These are phyloP conservation scores for Salix suchowensis DNA, from an alignment of 345 rosid genomes.

Conservation along the genomic window DNA sequence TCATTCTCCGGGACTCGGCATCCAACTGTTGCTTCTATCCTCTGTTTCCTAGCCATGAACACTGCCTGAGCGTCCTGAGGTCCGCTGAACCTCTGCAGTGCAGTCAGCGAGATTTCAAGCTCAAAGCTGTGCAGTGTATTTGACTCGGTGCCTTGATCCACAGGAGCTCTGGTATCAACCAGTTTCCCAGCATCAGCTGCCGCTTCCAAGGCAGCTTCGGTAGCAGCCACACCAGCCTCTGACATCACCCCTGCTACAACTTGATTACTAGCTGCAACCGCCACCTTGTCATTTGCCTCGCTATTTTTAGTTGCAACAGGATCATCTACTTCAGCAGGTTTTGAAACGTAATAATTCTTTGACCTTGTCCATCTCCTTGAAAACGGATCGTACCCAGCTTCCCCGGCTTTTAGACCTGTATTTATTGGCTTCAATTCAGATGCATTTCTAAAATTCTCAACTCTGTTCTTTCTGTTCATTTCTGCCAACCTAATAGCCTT, in stretches of 20 bases:
- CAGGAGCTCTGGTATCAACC: constrained; percentile 87
- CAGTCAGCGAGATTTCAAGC: constrained; percentile 56
- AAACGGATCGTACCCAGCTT: constrained; percentile 97
- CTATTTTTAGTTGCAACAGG: constrained; percentile 23
- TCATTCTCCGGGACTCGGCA: constrained; percentile 74
- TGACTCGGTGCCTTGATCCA: constrained; percentile 77
- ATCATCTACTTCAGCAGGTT: constrained; percentile 33
- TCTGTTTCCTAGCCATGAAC: constrained; percentile 88
- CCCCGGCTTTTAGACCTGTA: constrained; percentile 79
- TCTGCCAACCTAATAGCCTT: constrained; percentile 87
- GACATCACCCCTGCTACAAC: constrained; percentile 17
- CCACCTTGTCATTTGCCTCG: constrained; percentile 23
- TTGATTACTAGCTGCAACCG: constrained; percentile 28
- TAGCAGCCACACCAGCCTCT: constrained; percentile 53
- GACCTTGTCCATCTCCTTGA: constrained; percentile 99
- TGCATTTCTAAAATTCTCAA: constrained; percentile 89
- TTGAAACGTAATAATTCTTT: constrained; percentile 73
- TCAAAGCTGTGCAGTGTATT: constrained; percentile 74
- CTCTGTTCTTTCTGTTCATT: constrained; percentile 95
- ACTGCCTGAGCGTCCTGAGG: constrained; percentile 77
- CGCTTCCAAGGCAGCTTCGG: constrained; percentile 81
- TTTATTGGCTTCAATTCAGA: constrained; percentile 59
- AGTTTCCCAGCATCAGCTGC: constrained; percentile 97
- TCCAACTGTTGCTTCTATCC: constrained; percentile 85
- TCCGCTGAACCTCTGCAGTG: constrained; percentile 74